Conservation (phyloP, 352 stramenopile genomes). For the Phytopythium mirpurense region DNA sequence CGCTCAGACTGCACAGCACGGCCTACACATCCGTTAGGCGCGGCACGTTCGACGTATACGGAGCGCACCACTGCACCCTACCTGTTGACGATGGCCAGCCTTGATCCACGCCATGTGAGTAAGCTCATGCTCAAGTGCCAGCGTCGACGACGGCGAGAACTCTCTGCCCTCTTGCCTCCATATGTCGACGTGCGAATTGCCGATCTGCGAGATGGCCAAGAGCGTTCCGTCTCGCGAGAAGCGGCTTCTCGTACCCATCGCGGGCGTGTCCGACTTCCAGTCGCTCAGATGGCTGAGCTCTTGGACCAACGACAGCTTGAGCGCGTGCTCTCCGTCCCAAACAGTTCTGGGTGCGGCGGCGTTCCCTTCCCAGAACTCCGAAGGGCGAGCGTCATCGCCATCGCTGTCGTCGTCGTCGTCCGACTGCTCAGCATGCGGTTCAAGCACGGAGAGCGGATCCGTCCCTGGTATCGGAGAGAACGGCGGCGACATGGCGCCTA, state of each 20-base stretch:
- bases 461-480: conserved; percentile 17
- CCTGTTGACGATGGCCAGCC: conserved; percentile 7
- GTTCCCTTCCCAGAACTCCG: neutral
- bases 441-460: neutral
- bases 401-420: neutral
- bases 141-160: conserved; percentile 17
- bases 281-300: conserved; percentile 36
- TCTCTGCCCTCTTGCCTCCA: conserved; percentile 28
- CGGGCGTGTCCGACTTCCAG: conserved; percentile 22
- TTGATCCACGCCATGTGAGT: conserved; percentile 30
- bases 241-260: conserved; percentile 24
- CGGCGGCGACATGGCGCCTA: conserved; percentile 10
- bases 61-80: neutral
- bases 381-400: neutral
- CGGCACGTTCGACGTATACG: neutral
- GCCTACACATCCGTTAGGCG: too few species aligned
- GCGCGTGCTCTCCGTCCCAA: neutral
- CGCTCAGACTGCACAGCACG: neutral
- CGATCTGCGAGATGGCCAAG: conserved; percentile 29
- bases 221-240: conserved; percentile 35
- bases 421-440: conserved; percentile 4
- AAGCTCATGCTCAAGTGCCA: conserved; percentile 30
- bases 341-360: neutral
- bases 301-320: conserved; percentile 23
- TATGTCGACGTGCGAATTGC: conserved; percentile 36